Evolutionary conservation across 495 filamentous ascomycete genomes (phyloP), one percentile per base, ranked within the genome.

Genomic region (Terfezia boudieri): DNA sequence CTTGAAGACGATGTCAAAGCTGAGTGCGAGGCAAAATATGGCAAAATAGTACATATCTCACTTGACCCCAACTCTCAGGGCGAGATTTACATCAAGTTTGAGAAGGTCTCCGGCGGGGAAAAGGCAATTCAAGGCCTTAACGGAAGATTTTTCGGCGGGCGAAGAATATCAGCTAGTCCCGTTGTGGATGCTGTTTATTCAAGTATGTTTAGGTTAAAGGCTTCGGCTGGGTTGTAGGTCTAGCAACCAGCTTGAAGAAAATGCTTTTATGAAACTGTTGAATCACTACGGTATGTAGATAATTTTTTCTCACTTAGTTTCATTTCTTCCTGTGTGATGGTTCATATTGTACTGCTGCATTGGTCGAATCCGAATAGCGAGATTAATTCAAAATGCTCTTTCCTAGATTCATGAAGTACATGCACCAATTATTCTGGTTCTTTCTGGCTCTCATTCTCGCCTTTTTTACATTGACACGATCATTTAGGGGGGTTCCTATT

Each of bases 181-280:
- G 86, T 99, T 71, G 87, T 94, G 64, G 90, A 96, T 67, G 86
- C 86, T 59, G 86, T 99, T 68, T 99, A 99, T 78, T 88, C 84
- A 77, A 89, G 83, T 74, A 74, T 94, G 67, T 96, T 94, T 75
- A 46, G 41, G 41, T 46, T 46, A 46, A 46, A 46, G 17, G 41
- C 41, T 20, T 46, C 41, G 4, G 41, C 41, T 46, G 41, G 41
- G 1, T 46, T 46, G 41, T 46, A 46, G 8, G 4, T 46, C 41
- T 1, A 46, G 26, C 26, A 32, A 32, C 26, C 26, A 7, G 26
- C 26, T 32, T 32, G 26, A 2, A 32, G 26, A 32, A 32, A 32
- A 32, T 32, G 26, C 26, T 32, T 32, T 32, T 32, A 32, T 32
- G 26, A 32, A 32, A 32, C 26, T 32, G 26, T 32, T 7, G 7